Conservation (phyloP, 2,329 filamentous ascomycete genomes). For the Fusarium proliferatum region DNA sequence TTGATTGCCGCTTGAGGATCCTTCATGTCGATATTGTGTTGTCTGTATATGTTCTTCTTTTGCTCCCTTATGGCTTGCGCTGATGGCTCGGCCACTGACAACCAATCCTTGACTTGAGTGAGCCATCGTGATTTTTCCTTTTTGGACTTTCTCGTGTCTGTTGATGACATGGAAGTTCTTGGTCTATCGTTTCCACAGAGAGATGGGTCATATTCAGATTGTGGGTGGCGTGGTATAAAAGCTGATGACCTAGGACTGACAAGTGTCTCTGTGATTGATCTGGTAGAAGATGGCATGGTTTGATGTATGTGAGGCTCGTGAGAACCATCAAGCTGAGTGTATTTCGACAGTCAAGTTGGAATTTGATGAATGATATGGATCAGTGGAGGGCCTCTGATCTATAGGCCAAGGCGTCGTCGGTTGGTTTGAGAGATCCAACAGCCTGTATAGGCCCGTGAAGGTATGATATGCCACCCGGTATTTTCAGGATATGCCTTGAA, state of each 20-base stretch:
- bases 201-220: slow-evolving; percentile 41
- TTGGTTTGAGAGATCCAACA: not conserved
- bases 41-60: slow-evolving; percentile 56
- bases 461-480: not conserved
- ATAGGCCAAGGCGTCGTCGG: not conserved
- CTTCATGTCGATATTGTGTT: slow-evolving; percentile 56
- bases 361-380: not conserved
- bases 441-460: not conserved
- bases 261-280: slow-evolving; percentile 11
- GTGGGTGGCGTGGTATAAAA: slow-evolving; percentile 28
- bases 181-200: slow-evolving; percentile 35
- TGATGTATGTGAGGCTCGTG: not conserved
- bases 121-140: slow-evolving; percentile 53
- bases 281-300: slow-evolving; percentile 19
- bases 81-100: slow-evolving; percentile 62
- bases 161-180: slow-evolving; percentile 20
- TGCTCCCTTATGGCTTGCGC: slow-evolving; percentile 60
- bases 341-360: not conserved
- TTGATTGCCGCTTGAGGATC: slow-evolving; percentile 59
- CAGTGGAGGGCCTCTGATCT: not conserved
- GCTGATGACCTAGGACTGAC: slow-evolving; percentile 18
- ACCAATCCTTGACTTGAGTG: slow-evolving; percentile 60
- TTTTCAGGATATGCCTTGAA: not conserved
- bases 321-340: not conserved
- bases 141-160: slow-evolving; percentile 40